Evolutionary conservation across 1,284 basidiomycete species (phyloP).

Genomic region (Austroboletus niveus): DNA sequence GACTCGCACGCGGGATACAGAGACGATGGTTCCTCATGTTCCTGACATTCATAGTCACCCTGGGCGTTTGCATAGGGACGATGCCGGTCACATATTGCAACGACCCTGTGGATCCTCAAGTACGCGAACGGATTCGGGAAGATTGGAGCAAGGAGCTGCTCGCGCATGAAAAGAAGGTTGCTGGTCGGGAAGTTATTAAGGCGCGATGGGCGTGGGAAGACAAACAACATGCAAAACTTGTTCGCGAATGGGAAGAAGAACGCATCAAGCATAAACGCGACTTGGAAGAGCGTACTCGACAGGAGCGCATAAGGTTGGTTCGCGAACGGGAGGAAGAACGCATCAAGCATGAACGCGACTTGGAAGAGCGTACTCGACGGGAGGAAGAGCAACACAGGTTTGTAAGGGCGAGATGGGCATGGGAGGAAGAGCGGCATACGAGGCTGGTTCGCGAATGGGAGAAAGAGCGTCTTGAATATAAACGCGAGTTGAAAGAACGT

Average conservation of each 20-base stretch:
- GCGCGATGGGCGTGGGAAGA: constrained; percentile 8
- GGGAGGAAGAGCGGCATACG: constrained; percentile 5
- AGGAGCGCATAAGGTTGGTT: too few relatives aligned
- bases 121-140: background rate
- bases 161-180: constrained; percentile 1
- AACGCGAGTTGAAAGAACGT: constrained; percentile 12
- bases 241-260: too few relatives aligned
- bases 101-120: constrained; percentile 19
- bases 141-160: constrained; percentile 10
- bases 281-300: too few relatives aligned
- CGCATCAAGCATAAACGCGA: too few relatives aligned
- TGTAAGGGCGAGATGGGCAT: too few relatives aligned
- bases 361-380: too few relatives aligned
- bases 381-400: too few relatives aligned
- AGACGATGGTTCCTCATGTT: constrained; percentile 2
- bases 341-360: too few relatives aligned
- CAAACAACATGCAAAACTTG: background rate
- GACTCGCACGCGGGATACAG: background rate
- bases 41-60: constrained; percentile 4
- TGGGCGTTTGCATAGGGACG: constrained; percentile 7
- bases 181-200: constrained; percentile 9
- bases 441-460: constrained; percentile 13
- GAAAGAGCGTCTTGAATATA: background rate
- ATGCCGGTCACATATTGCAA: constrained; percentile 23
- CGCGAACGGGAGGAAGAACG: too few relatives aligned